Evolutionary conservation across 768 basidiomycete species (phyloP).

Genomic region (Leccinum incarnatum): DNA sequence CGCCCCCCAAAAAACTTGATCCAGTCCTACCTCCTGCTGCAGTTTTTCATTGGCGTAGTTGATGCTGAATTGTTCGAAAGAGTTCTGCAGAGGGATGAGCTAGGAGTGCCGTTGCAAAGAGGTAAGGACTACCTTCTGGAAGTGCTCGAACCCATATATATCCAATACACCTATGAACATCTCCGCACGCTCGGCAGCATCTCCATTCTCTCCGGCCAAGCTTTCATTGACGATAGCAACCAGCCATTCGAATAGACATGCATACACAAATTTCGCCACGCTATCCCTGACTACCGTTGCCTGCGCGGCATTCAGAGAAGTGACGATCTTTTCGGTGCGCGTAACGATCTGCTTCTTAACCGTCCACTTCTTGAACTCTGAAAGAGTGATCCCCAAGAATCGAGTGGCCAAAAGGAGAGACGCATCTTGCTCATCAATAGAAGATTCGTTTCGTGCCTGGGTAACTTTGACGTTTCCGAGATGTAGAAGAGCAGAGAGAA

Average conservation of each 20-base stretch:
- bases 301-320: conserved; percentile 78
- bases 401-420: conserved; percentile 79
- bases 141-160: conserved; percentile 97
- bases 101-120: background rate
- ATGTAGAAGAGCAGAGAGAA: conserved; percentile 90
- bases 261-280: conserved; percentile 98
- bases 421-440: conserved; percentile 79
- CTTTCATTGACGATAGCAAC: conserved; percentile 97
- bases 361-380: conserved; percentile 99
- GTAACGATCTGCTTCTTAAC: conserved; percentile 97
- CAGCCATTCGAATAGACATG: conserved; percentile 98
- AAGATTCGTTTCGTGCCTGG: conserved; percentile 75
- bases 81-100: conserved; percentile 51
- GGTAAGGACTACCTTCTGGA: conserved; percentile 71
- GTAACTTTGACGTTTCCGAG: conserved; percentile 97
- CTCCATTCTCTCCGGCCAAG: conserved; percentile 91
- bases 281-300: conserved; percentile 94
- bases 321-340: conserved; percentile 93
- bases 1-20: background rate
- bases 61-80: conserved; percentile 98
- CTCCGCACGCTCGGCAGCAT: conserved; percentile 85
- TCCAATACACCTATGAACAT: conserved; percentile 99
- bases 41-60: conserved; percentile 99
- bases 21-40: conserved; percentile 80
- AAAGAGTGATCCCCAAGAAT: conserved; percentile 84